Conservation (phyloP, 1,284 basidiomycete species). For the Cryptococcus deneoformans region DNA sequence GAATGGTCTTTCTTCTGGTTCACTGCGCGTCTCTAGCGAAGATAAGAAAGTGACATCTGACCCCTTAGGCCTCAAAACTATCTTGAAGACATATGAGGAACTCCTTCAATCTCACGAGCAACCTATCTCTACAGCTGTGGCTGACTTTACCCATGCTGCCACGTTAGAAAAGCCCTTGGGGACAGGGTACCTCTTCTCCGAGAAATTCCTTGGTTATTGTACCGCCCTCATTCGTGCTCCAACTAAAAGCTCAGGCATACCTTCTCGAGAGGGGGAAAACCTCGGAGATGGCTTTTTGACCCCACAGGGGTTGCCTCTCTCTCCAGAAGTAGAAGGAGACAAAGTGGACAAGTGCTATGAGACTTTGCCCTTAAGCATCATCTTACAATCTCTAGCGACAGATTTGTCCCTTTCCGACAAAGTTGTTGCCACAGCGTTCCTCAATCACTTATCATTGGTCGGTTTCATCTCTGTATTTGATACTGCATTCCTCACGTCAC, state of each 20-base stretch:
- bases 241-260: slow-evolving; percentile 18
- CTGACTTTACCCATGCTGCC: slow-evolving; percentile 23
- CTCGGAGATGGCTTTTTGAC: slow-evolving; percentile 11
- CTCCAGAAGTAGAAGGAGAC: slow-evolving; percentile 6
- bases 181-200: slow-evolving; percentile 61
- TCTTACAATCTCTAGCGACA: slow-evolving; percentile 61
- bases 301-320: slow-evolving; percentile 5
- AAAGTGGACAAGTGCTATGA: slow-evolving; percentile 57
- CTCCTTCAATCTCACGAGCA: slow-evolving; percentile 44
- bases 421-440: slow-evolving; percentile 55
- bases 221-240: slow-evolving; percentile 33
- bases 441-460: slow-evolving; percentile 60
- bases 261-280: slow-evolving; percentile 17
- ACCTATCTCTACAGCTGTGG: slow-evolving; percentile 21
- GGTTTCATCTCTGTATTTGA: slow-evolving; percentile 51
- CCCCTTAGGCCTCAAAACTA: slow-evolving; percentile 60
- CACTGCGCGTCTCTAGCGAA: slow-evolving; percentile 51
- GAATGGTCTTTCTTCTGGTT: slow-evolving; percentile 63
- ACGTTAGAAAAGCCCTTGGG: slow-evolving; percentile 11
- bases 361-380: slow-evolving; percentile 57
- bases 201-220: slow-evolving; percentile 60
- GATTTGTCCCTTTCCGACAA: slow-evolving; percentile 61
- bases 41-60: slow-evolving; percentile 42
- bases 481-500: not conserved
- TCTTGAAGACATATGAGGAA: slow-evolving; percentile 57